Percentiles rank a stretch among this genome's conserved stretches.
These are phyloP conservation scores for Ceratocystis eucalypticola DNA, from an alignment of 2,329 filamentous ascomycete genomes.

Conservation along the genomic window DNA sequence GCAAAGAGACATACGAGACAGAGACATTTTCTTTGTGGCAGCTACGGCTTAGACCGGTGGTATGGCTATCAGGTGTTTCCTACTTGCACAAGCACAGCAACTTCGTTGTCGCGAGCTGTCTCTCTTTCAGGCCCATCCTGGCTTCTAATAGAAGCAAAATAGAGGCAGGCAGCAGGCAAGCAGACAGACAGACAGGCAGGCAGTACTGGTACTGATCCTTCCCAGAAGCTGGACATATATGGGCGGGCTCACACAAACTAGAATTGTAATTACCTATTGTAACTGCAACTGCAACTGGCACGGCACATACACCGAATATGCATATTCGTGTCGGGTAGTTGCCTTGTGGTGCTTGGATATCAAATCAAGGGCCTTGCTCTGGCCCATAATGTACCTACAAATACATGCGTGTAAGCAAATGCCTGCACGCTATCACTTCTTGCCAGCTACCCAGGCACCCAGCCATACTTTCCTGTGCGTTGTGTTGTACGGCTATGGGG, in stretches of 20 bases:
- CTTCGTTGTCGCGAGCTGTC: not conserved
- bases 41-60: not conserved
- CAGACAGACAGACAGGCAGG: not conserved
- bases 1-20: not conserved
- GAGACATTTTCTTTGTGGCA: not conserved
- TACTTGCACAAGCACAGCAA: not conserved
- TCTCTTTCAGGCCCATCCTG: not conserved
- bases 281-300: not conserved
- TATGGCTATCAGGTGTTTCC: not conserved
- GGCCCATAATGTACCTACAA: not conserved
- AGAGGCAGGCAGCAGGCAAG: not conserved
- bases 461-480: not conserved
- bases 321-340: conserved; percentile 1
- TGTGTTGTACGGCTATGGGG: not conserved
- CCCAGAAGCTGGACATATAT: not conserved
- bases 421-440: too few relatives aligned
- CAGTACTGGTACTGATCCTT: not conserved
- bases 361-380: not conserved
- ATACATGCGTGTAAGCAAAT: not conserved
- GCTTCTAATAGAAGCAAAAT: not conserved
- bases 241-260: not conserved
- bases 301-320: not conserved
- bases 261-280: not conserved
- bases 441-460: too few relatives aligned
- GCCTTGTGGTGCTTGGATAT: not conserved